Conservation (phyloP, 192 early-diverging fungal genomes). For the Blastocladiella britannica region DNA sequence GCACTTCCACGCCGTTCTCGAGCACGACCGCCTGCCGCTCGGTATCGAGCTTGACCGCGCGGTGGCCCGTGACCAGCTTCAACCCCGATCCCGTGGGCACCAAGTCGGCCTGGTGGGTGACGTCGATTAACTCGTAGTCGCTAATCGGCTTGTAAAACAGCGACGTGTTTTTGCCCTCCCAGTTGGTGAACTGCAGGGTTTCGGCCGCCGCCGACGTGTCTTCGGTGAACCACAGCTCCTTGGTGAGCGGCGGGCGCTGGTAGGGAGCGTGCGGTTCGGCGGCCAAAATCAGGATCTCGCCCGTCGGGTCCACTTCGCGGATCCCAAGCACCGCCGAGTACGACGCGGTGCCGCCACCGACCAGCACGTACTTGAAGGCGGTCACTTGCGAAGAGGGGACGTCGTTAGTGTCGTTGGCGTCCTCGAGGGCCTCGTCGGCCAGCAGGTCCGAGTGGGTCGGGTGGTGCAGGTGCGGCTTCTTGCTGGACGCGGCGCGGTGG, state of each 20-base stretch:
- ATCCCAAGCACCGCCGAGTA: constrained; percentile 36
- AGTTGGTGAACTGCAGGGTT: constrained; percentile 32
- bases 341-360: constrained; percentile 37
- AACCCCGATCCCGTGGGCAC: constrained; percentile 13
- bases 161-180: constrained; percentile 29
- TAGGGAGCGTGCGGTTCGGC: constrained; percentile 32
- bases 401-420: too few species aligned
- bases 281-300: constrained; percentile 36
- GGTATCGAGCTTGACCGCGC: constrained; percentile 24
- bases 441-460: too few species aligned
- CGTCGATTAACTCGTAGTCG: constrained; percentile 11
- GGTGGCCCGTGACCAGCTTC: constrained; percentile 21
- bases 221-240: constrained; percentile 43
- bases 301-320: constrained; percentile 30
- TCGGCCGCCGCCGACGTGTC: constrained; percentile 11
- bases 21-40: constrained; percentile 27
- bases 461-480: too few species aligned
- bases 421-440: too few species aligned
- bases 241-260: constrained; percentile 40
- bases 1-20: constrained; percentile 21
- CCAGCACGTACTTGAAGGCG: constrained; percentile 6
- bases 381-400: too few species aligned
- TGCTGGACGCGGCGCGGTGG: too few species aligned
- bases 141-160: constrained; percentile 3
- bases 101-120: constrained; percentile 14